Evolutionary conservation across 306 rosid genomes (phyloP).

Genomic region (Cucumis hystrix): DNA sequence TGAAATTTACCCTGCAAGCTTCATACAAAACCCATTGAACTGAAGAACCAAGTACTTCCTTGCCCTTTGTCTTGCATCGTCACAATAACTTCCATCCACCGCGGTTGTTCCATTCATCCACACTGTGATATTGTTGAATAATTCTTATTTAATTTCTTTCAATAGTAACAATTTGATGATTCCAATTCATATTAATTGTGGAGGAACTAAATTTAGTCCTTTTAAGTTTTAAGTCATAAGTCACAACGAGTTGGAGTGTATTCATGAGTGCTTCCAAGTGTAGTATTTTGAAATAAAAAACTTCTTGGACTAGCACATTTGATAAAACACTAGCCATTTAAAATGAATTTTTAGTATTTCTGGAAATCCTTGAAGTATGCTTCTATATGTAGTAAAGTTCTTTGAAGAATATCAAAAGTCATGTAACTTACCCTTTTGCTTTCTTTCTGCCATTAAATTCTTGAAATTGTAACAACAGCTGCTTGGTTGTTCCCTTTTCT

Average conservation of each 20-base stretch:
- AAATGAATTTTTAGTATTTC: not conserved
- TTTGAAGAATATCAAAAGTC: not conserved
- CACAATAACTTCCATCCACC: not conserved
- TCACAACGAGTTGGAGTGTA: not conserved
- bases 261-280: not conserved
- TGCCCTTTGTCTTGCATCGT: not conserved
- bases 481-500: constrained; percentile 3
- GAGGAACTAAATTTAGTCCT: not conserved
- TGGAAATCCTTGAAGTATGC: not conserved
- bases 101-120: not conserved
- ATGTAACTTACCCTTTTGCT: not conserved
- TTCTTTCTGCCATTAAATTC: not conserved
- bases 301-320: not conserved
- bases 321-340: not conserved
- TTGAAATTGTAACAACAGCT: not conserved
- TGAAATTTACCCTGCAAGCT: not conserved
- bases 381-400: not conserved
- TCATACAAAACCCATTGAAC: not conserved
- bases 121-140: not conserved
- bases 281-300: not conserved
- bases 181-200: not conserved
- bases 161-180: not conserved
- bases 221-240: not conserved
- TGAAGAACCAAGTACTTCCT: not conserved
- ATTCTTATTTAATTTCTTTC: not conserved